Evolutionary conservation across 2,329 filamentous ascomycete species (phyloP), one percentile per base, ranked within the genome.

Genomic region (Mycosphaerella sp.): DNA sequence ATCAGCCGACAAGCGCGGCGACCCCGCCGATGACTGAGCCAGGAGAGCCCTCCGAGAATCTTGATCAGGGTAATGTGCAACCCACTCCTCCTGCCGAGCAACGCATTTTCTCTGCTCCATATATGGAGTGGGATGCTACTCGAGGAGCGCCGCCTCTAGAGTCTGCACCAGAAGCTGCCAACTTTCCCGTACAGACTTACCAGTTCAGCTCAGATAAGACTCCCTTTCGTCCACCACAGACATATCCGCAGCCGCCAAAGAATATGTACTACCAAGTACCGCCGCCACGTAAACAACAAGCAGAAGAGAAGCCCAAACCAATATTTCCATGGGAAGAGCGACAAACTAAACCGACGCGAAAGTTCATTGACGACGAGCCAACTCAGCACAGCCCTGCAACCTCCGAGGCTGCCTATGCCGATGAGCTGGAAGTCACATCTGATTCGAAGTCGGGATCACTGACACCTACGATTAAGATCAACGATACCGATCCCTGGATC

Each of bases 321-420:
- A 84, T 97, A 43, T 98, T 98, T 68, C 93, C 93, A 0, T 98
- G 93, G 93, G 93, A 98, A 68, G 71, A 70, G 37, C 73, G 84
- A 55, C 73, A 83, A 52, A 80, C 84, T 10, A 80, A 75, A 61
- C 71, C 81, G 8, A 80, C 79, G 10, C 80, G 87, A 59, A 76
- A 83, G 10, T 93, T 90, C 63, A 71, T 74, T 41, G 80, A 83
- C 53, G 79, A 83, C 52, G 60, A 59, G 42, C 53, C 54, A 12
- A 52, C 52, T 7, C 55, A 56, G n/a, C 54, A 56, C 42, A 51
- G 53, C 6, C 53, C 57, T 9, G 50, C 42, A 32, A 59, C 59
- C 30, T 40, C 52, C 25, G 57, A 60, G 35, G 36, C 57, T 14
- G 39, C 53, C 9, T 58, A 55, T 30, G 54, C 50, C 14, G 64